These are phyloP conservation scores for Apiotrichum akiyoshidainum DNA, from an alignment of 1,284 basidiomycete species.

Conservation along the genomic window DNA sequence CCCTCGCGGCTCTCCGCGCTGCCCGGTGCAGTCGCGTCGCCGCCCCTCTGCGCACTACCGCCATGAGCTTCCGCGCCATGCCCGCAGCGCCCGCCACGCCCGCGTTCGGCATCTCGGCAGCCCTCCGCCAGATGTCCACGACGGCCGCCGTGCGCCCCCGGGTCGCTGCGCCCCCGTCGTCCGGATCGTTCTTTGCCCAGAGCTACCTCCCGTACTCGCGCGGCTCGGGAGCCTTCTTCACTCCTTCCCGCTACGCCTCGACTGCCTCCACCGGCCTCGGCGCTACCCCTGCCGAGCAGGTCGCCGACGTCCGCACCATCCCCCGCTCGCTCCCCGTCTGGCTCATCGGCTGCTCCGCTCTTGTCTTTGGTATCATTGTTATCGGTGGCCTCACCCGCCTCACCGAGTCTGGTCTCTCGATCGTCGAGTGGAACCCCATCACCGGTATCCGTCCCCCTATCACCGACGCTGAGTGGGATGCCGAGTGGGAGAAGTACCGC, in stretches of 20 bases:
- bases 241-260: conserved; percentile 14
- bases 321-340: conserved; percentile 70
- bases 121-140: background rate
- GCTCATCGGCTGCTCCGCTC: conserved; percentile 74
- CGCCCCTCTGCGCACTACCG: background rate
- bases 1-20: conserved; percentile 14
- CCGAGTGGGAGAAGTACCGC: conserved; percentile 93
- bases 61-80: background rate
- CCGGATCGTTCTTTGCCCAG: conserved; percentile 13
- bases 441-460: conserved; percentile 85
- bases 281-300: conserved; percentile 29
- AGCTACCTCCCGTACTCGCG: conserved; percentile 15
- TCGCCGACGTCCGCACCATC: conserved; percentile 60
- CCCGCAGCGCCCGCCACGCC: background rate
- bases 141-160: background rate
- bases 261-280: background rate
- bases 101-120: background rate
- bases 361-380: conserved; percentile 89
- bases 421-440: conserved; percentile 96
- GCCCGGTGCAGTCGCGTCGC: conserved; percentile 8
- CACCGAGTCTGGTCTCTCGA: conserved; percentile 95
- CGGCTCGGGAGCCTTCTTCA: conserved; percentile 17
- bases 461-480: conserved; percentile 72
- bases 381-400: conserved; percentile 95
- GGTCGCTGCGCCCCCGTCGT: background rate